phyloP scores from a whole-genome alignment of 805 yeast species.

The Ogataea angusta region DNA sequence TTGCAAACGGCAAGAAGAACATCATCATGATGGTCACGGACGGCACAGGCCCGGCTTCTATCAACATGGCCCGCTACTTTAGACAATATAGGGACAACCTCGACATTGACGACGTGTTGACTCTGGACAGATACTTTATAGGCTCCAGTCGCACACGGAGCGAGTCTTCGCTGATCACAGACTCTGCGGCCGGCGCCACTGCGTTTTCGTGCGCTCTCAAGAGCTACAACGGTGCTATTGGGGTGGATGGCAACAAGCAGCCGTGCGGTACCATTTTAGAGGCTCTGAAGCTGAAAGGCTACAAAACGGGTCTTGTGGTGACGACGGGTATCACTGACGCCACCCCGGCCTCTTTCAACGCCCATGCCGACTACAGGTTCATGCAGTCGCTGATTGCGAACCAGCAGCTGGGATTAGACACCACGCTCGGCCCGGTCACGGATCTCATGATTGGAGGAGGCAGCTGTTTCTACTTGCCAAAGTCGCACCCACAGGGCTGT shows the following conservation, averaged over 20 bases:
- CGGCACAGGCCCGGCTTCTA: slow-evolving; percentile 93
- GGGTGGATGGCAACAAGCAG: slow-evolving; percentile 61
- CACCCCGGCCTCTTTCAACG: slow-evolving; percentile 85
- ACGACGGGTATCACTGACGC: slow-evolving; percentile 93
- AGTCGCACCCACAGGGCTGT: slow-evolving; percentile 51
- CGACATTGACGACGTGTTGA: slow-evolving; percentile 51
- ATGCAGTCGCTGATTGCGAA: slow-evolving; percentile 85
- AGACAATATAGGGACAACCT: slow-evolving; percentile 58
- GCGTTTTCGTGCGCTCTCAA: slow-evolving; percentile 85
- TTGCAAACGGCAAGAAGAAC: slow-evolving; percentile 50
- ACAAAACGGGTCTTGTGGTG: slow-evolving; percentile 84
- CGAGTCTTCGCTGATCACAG: slow-evolving; percentile 74
- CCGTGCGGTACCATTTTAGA: slow-evolving; percentile 91
- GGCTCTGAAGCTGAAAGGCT: slow-evolving; percentile 79
- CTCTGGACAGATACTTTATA: slow-evolving; percentile 64
- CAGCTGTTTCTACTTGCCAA: slow-evolving; percentile 73
- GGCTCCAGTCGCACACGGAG: slow-evolving; percentile 88
- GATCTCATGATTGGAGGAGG: slow-evolving; percentile 93
- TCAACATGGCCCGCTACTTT: slow-evolving; percentile 75
- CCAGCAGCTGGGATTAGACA: slow-evolving; percentile 77
- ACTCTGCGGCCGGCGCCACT: slow-evolving; percentile 97
- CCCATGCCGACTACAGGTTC: slow-evolving; percentile 73
- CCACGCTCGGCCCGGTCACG: slow-evolving; percentile 70
- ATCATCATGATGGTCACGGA: slow-evolving; percentile 87
- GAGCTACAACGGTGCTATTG: slow-evolving; percentile 87